Evolutionary conservation across 805 yeast species (phyloP), one percentile per base, ranked within the genome.

Genomic region (Tetrapisispora namnaoensis): DNA sequence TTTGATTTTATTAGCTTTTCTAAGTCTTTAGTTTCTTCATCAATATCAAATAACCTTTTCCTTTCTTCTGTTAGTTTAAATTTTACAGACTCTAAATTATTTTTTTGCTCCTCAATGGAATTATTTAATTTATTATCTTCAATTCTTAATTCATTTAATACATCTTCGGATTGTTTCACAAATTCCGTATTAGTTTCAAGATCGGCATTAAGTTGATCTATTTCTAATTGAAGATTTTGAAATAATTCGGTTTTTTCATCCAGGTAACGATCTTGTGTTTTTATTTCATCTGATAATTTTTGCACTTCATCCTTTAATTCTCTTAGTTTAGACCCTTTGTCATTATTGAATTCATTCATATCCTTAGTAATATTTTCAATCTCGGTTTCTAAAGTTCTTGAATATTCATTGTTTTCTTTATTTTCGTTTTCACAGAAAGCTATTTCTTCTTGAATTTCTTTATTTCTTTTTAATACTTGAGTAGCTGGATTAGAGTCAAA

Each of bases 311-410:
- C 52, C 53, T 78, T 75, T 39, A 85, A 68, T 57, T 84, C 79
- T 44, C 78, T 78, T 51, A 95, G 71, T 63, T 91, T 95, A 1
- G 83, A 76, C 1, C 90, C 87, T 56, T 89, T 90, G 62, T 95
- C 84, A 41, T 70, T 70, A 51, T 77, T 79, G 62, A 89, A 91
- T 57, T 93, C 98, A 46, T 75, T 72, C 70, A 89, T 86, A 62
- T 93, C 98, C 17, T 70, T 75, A 59, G 85, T 86, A 47, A 86
- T 80, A 8, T 61, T 61, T 3, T 57, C 54, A 13, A 86, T 75
- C 28, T 82, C 84, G 0, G 49, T 50, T 32, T 70, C 62, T 37
- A 70, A 71, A 2, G 56, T 57, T 1, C 55, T 47, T 4, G 70
- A 62, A 16, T 63, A 56, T 2, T 58, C 53, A 18, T 68, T 60